Conservation (phyloP, 2,329 filamentous ascomycete species). For the Neofusicoccum umdonicola region DNA sequence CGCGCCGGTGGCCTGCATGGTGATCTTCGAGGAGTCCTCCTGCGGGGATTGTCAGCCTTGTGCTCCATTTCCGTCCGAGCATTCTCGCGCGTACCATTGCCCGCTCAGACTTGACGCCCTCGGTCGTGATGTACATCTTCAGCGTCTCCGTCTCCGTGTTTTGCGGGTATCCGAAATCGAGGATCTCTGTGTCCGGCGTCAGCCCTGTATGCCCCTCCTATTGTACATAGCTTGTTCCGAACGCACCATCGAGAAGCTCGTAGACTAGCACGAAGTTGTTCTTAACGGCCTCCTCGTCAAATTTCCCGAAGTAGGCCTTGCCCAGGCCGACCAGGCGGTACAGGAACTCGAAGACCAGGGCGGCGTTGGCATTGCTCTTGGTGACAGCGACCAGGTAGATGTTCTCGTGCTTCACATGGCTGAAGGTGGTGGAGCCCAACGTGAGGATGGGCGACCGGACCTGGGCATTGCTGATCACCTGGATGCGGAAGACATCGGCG, state of each 20-base stretch:
- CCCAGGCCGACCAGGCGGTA: constrained; percentile 88
- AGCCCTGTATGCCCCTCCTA: neutral
- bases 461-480: constrained; percentile 97
- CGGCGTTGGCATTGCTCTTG: constrained; percentile 98
- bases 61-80: neutral
- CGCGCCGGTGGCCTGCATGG: constrained; percentile 97
- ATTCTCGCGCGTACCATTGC: constrained; percentile 50
- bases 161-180: constrained; percentile 98
- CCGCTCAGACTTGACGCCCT: constrained; percentile 91
- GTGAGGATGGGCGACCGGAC: constrained; percentile 97
- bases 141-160: constrained; percentile 98
- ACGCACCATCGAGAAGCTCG: constrained; percentile 84
- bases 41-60: constrained; percentile 24
- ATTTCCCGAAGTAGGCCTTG: constrained; percentile 96
- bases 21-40: constrained; percentile 96
- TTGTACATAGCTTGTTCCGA: neutral
- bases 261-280: constrained; percentile 99
- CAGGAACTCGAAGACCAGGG: constrained; percentile 95
- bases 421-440: constrained; percentile 95
- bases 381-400: constrained; percentile 97
- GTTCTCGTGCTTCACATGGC: constrained; percentile 99
- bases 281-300: constrained; percentile 99
- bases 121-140: constrained; percentile 99
- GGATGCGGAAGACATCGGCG: constrained; percentile 98
- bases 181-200: constrained; percentile 65